A percentile compares a stretch with the other conserved stretches of the same genome.
Conservation (phyloP, 805 yeast species). For the Starmerella lactis-condensi region DNA sequence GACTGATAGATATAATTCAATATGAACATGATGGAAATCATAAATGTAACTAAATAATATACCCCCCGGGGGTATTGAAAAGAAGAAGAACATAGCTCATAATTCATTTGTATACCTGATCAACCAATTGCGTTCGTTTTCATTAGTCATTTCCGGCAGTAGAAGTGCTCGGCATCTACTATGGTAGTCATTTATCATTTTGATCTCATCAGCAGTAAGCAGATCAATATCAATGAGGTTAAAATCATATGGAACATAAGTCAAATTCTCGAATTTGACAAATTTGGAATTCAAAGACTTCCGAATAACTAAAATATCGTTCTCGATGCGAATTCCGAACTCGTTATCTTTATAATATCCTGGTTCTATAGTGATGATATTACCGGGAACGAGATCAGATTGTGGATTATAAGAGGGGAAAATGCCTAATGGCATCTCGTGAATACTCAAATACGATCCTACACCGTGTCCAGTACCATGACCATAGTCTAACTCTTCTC, state of each 20-base stretch:
- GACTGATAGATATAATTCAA: too few relatives aligned
- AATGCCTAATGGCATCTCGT: constrained; percentile 84
- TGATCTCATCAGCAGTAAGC: constrained; percentile 41
- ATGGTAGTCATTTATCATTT: constrained; percentile 56
- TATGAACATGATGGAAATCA: too few relatives aligned
- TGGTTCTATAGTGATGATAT: constrained; percentile 79
- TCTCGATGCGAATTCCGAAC: constrained; percentile 80
- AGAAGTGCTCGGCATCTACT: constrained; percentile 35
- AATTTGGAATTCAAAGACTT: constrained; percentile 40
- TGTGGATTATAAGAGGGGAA: constrained; percentile 28
- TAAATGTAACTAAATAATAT: too few relatives aligned
- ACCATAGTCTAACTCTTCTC: constrained; percentile 63
- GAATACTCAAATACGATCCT: constrained; percentile 77
- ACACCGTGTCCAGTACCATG: constrained; percentile 98
- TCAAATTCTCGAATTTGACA: constrained; percentile 61
- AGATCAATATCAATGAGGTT: constrained; percentile 45
- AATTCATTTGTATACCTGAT: not conserved
- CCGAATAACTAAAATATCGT: constrained; percentile 43
- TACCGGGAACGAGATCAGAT: constrained; percentile 44
- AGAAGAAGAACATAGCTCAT: too few relatives aligned
- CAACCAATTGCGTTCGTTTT: constrained; percentile 1
- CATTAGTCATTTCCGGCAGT: constrained; percentile 30
- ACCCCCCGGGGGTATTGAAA: too few relatives aligned
- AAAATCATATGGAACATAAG: constrained; percentile 66
- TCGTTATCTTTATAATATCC: constrained; percentile 84